Evolutionary conservation across 1,284 basidiomycete species (phyloP), one percentile per base, ranked within the genome.

Genomic region (Neolentinus lepideus): DNA sequence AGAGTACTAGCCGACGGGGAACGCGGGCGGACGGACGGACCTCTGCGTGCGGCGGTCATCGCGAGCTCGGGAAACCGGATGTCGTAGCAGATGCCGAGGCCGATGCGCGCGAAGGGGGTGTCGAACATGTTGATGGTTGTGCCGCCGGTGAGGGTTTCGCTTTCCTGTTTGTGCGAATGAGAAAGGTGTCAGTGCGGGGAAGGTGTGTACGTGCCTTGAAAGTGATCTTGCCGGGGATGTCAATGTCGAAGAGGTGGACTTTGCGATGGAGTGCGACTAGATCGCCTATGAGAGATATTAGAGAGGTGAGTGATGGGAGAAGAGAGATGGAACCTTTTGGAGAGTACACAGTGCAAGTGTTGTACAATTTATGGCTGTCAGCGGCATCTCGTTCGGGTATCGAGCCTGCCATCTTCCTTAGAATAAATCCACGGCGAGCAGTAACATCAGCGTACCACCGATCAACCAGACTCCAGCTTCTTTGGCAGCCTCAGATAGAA

Each of bases 161-260:
- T 97, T 75, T 99, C 97, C 88, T 97, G 64, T 25, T 47, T 4
- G 21, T 22, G 27, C 33, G 25, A 4, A 24, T 26, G 14, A 12
- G 4, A 21, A 50, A 33, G 36, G 4, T 25, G 22, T 31, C 10
- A 22, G 27, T 51, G 29, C 29, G 25, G 26, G 38, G 16, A 29
- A n/a, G n/a, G 19, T 36, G 19, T 25, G 33, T 36, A n/a, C 26
- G 21, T 26, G 90, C 94, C 77, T 96, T 96, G 83, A 99, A 99
- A 2, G 76, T 94, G 71, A 99, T 98, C 69, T 92, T 89, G 19
- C 96, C 96, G 0, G 94, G 94, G 55, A 98, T 96, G 67, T 99
- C 92, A 59, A 99, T 98, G 69, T 99, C 96, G 67, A 99, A 99
- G 9, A 99, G 76, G 67, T 99, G 97, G 1, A 99, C 82, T 71